Evolutionary conservation across 2,329 filamentous ascomycete genomes (phyloP).

Genomic region (Fusarium humuli): DNA sequence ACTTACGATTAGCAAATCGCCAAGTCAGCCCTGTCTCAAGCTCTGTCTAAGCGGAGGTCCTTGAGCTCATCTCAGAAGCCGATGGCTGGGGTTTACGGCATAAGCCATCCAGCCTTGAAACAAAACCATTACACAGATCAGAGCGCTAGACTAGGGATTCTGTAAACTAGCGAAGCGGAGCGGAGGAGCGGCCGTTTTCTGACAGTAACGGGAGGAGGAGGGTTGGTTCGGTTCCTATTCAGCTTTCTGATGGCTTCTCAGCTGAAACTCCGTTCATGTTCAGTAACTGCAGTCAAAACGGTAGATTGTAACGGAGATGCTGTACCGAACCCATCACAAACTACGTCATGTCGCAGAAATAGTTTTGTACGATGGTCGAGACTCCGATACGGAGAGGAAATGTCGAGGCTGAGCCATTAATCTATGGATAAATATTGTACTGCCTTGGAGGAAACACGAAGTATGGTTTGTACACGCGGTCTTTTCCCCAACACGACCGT

Average conservation of each 20-base stretch:
- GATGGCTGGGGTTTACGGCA: slow-evolving; percentile 8
- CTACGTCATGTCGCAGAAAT: slow-evolving; percentile 41
- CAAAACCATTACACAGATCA: slow-evolving; percentile 18
- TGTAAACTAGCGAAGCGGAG: background rate
- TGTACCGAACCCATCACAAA: slow-evolving; percentile 7
- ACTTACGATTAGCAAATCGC: background rate
- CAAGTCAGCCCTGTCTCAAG: slow-evolving; percentile 1
- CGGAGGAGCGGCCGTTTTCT: slow-evolving; percentile 22
- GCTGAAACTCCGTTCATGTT: slow-evolving; percentile 27
- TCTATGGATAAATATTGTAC: background rate
- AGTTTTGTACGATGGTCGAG: slow-evolving; percentile 22
- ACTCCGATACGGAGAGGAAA: slow-evolving; percentile 3
- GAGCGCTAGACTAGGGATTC: slow-evolving; percentile 12
- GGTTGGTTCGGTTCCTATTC: slow-evolving; percentile 10
- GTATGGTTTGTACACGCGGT: background rate
- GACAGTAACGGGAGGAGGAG: slow-evolving; percentile 16
- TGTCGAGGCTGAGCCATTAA: slow-evolving; percentile 1
- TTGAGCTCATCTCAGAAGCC: slow-evolving; percentile 5
- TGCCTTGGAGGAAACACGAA: background rate
- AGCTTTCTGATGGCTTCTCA: slow-evolving; percentile 21
- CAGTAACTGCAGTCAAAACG: slow-evolving; percentile 11
- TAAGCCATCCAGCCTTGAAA: slow-evolving; percentile 31
- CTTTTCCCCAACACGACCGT: slow-evolving; percentile 3
- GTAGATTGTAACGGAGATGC: slow-evolving; percentile 2
- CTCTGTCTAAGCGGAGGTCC: background rate